Evolutionary conservation across 2,329 filamentous ascomycete species (phyloP), one percentile per base, ranked within the genome.

Genomic region (Hansfordia pulvinata): DNA sequence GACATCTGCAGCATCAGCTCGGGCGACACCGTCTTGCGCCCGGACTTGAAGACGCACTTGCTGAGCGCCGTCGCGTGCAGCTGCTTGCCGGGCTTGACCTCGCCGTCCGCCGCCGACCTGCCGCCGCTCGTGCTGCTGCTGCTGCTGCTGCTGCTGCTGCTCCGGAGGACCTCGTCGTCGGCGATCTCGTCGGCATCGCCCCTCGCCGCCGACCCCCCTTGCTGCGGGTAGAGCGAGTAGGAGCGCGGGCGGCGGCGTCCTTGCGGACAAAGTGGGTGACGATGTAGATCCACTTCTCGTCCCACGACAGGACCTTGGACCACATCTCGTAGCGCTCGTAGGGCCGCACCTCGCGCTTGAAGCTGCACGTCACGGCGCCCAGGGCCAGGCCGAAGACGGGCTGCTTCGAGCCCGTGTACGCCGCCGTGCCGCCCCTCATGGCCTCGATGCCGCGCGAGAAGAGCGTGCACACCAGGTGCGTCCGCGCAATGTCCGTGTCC

Each of bases 401-500:
- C n/a, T 35, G 30, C 18, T 41, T 41, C 4, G 42, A 37, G 4
- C 42, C 41, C 1, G 42, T 45, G 24, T 45, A 42, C 8, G 44
- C 46, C 3, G 28, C 35, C 5, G 47, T 44, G 17, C 44, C 46
- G 14, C 47, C 44, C 14, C 47, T 42, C 41, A 49, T 49, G 14
- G 40, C 26, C 19, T 47, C 48, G 23, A 50, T 45, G 8, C 42
- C 47, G 8, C 39, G 35, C 10, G 43, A 37, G 27, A 49, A 52
- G 6, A 71, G 38, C 3, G 60, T 56, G 19, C 64, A 71, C 24
- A 79, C 63, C 6, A 77, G 60, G 27, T 76, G 68, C 2, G 72
- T 74, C 25, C 77, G 69, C 7, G 70, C 64, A 32, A 80, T 65
- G 43, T 82, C 76, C 34, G 78, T 61, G 42, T 81, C 76, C 21